phyloP scores from a whole-genome alignment of 371 early-diverging fungal genomes.

The Mortierella sp. region DNA sequence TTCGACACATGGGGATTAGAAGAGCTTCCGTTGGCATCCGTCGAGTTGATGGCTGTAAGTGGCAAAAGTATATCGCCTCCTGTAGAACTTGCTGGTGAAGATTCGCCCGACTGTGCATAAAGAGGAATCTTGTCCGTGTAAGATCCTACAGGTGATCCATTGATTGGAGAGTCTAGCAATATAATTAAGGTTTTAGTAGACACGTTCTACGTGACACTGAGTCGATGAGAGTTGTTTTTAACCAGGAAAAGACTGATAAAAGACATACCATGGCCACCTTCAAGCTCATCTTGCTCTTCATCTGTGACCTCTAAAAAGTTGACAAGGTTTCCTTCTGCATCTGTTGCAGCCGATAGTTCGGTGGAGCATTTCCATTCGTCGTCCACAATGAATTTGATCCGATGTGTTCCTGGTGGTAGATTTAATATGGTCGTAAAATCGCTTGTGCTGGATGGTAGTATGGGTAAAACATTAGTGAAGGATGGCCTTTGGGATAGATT shows the following conservation, averaged over 20 bases:
- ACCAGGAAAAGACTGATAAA: background rate
- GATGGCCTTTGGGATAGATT: background rate
- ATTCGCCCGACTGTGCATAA: constrained; percentile 39
- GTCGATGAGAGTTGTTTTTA: too few relatives aligned
- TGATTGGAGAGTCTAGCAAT: constrained; percentile 43
- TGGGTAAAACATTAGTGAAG: background rate
- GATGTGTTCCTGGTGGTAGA: constrained; percentile 93
- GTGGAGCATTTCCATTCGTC: constrained; percentile 97
- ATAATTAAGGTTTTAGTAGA: background rate
- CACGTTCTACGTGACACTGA: too few relatives aligned
- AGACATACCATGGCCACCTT: constrained; percentile 43
- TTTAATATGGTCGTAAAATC: constrained; percentile 89
- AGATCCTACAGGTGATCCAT: constrained; percentile 53
- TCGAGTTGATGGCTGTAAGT: constrained; percentile 37
- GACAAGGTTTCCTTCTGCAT: constrained; percentile 95
- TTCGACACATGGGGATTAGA: constrained; percentile 15
- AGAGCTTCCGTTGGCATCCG: background rate
- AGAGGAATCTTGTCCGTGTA: constrained; percentile 52
- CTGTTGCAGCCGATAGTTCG: constrained; percentile 91
- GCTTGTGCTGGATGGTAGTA: constrained; percentile 59
- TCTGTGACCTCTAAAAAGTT: constrained; percentile 91
- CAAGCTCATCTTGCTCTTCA: constrained; percentile 61
- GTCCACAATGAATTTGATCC: constrained; percentile 97
- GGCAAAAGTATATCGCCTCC: constrained; percentile 35
- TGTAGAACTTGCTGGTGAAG: constrained; percentile 32